Conservation (phyloP, 495 filamentous ascomycete species). For the Neurospora tetraspora region DNA sequence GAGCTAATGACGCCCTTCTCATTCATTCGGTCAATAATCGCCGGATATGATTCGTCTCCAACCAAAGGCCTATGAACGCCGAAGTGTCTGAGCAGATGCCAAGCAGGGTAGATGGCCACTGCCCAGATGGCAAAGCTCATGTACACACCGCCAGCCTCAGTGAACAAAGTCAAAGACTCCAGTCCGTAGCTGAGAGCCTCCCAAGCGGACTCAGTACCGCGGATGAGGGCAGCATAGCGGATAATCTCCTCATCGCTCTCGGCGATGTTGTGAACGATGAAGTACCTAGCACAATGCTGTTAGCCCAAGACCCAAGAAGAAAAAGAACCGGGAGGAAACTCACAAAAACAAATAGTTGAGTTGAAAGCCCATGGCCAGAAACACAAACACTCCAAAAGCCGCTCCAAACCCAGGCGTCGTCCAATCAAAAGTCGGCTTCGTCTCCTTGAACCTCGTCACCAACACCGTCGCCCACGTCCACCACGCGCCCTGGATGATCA, state of each 20-base stretch:
- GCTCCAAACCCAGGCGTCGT: slow-evolving; percentile 41
- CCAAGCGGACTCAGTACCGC: slow-evolving; percentile 53
- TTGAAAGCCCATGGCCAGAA: slow-evolving; percentile 51
- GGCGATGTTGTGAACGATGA: slow-evolving; percentile 50
- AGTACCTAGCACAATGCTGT: slow-evolving; percentile 31
- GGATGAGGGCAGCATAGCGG: slow-evolving; percentile 48
- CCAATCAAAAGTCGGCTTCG: slow-evolving; percentile 50
- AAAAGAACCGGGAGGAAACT: slow-evolving; percentile 7
- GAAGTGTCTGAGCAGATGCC: slow-evolving; percentile 46
- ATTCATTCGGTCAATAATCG: not conserved
- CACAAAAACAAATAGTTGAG: slow-evolving; percentile 54
- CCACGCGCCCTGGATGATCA: slow-evolving; percentile 45
- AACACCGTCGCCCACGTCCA: slow-evolving; percentile 54
- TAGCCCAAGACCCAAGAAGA: too few relatives aligned
- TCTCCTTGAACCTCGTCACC: slow-evolving; percentile 40
- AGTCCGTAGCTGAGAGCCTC: slow-evolving; percentile 55
- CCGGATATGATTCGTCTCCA: not conserved
- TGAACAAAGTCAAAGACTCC: slow-evolving; percentile 45
- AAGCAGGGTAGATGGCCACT: slow-evolving; percentile 45
- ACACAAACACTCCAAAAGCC: slow-evolving; percentile 48
- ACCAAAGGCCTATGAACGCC: slow-evolving; percentile 16
- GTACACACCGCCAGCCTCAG: slow-evolving; percentile 49
- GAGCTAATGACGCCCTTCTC: not conserved
- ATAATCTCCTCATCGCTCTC: slow-evolving; percentile 46
- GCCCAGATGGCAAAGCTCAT: slow-evolving; percentile 56